These are phyloP conservation scores for Daldinia sp. DNA, from an alignment of 2,329 filamentous ascomycete species.

Conservation along the genomic window DNA sequence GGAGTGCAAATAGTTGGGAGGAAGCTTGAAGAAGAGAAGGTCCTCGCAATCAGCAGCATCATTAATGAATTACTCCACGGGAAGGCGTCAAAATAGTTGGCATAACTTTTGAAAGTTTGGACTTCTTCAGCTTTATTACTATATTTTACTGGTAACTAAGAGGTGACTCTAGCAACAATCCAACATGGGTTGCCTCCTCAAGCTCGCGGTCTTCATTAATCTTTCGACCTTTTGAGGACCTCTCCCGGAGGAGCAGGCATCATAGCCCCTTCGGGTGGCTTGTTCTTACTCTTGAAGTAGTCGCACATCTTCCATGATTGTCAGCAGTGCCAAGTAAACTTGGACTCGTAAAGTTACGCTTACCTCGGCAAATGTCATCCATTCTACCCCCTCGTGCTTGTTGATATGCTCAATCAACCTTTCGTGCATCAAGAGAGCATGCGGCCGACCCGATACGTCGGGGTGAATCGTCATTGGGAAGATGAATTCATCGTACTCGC, in stretches of 20 bases:
- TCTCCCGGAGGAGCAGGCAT: slow-evolving; percentile 65
- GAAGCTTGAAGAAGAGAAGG: slow-evolving; percentile 63
- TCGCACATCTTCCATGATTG: slow-evolving; percentile 67
- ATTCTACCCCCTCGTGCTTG: slow-evolving; percentile 66
- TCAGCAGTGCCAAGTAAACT: slow-evolving; percentile 2
- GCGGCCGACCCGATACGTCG: slow-evolving; percentile 74
- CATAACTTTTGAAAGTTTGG: neutral
- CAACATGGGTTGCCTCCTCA: neutral
- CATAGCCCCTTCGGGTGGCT: slow-evolving; percentile 63
- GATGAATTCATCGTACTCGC: slow-evolving; percentile 79
- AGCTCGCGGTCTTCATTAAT: neutral
- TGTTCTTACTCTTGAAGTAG: slow-evolving; percentile 74
- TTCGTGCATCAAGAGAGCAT: slow-evolving; percentile 78
- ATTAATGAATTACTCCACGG: slow-evolving; percentile 45
- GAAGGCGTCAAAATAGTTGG: neutral
- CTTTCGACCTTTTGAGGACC: slow-evolving; percentile 53
- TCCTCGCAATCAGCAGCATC: slow-evolving; percentile 54
- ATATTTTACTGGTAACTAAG: neutral
- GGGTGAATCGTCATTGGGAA: slow-evolving; percentile 83
- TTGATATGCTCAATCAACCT: slow-evolving; percentile 77
- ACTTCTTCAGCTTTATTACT: neutral
- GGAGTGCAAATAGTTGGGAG: slow-evolving; percentile 62
- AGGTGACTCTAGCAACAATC: neutral
- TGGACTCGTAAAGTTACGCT: neutral
- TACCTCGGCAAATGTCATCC: slow-evolving; percentile 64